Conservation (phyloP, 2,329 filamentous ascomycete species). For the Diplocarpon rosae region DNA sequence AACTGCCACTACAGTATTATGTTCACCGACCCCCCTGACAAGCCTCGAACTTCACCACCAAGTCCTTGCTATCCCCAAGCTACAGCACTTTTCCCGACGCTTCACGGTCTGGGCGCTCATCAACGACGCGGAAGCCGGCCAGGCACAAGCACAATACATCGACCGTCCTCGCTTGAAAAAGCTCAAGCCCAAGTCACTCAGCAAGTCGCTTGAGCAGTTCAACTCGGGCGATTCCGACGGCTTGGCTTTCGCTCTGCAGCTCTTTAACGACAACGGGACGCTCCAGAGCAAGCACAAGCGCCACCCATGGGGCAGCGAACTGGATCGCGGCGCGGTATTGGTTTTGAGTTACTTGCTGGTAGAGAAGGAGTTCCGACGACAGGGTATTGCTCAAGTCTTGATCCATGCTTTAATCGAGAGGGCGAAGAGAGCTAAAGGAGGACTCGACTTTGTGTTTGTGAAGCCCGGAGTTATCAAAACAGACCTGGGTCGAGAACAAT, state of each 20-base stretch:
- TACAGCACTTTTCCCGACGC: neutral
- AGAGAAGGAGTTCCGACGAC: neutral
- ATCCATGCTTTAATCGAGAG: neutral
- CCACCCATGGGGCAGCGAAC: neutral
- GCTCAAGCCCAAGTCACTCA: neutral
- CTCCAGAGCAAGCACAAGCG: neutral
- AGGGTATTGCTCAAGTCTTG: neutral
- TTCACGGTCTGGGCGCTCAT: neutral
- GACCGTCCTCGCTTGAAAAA: neutral
- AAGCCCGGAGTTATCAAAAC: neutral
- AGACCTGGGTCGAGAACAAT: neutral
- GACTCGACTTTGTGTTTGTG: constrained; percentile 2
- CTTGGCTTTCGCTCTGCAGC: neutral
- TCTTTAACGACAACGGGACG: neutral
- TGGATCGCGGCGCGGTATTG: neutral
- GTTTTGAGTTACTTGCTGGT: neutral
- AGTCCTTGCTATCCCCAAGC: neutral
- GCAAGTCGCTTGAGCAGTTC: neutral
- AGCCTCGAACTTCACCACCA: neutral
- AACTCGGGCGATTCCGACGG: constrained; percentile 1
- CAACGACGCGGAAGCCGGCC: neutral
- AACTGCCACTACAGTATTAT: no score
- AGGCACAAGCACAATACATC: constrained; percentile 1
- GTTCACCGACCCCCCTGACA: neutral
- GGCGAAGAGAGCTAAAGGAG: neutral